A percentile compares a stretch with the other conserved stretches of the same genome.
Evolutionary conservation across 768 basidiomycete species (phyloP).

Genomic region (Tulasnella sp.): DNA sequence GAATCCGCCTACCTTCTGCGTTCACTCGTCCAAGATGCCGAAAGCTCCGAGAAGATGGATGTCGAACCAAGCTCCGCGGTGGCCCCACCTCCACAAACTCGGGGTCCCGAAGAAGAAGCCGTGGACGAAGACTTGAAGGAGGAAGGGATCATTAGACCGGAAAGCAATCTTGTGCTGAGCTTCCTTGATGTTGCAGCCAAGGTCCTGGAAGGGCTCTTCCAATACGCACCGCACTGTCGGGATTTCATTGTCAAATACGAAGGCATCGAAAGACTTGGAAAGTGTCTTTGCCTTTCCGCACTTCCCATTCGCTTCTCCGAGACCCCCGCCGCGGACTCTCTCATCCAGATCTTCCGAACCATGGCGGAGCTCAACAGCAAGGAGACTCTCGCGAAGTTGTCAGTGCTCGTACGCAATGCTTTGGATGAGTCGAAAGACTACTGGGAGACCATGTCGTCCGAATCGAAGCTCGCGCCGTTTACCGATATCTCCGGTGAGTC

Average conservation of each 20-base stretch:
- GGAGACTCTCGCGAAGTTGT: constrained; percentile 63
- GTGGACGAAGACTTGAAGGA: constrained; percentile 25
- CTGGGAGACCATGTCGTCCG: constrained; percentile 49
- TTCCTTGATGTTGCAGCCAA: constrained; percentile 32
- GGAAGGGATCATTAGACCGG: not conserved
- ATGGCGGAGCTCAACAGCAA: constrained; percentile 80
- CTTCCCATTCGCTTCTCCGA: constrained; percentile 83
- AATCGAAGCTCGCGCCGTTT: constrained; percentile 58
- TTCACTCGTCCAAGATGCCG: constrained; percentile 15
- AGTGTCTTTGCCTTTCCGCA: constrained; percentile 73
- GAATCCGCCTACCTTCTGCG: constrained; percentile 58
- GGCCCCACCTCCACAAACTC: constrained; percentile 13
- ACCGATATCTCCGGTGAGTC: constrained; percentile 47
- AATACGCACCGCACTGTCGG: constrained; percentile 79
- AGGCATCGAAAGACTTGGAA: constrained; percentile 64
- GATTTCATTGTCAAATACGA: constrained; percentile 76
- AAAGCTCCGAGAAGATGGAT: not conserved
- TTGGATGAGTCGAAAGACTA: constrained; percentile 61
- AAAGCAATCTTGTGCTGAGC: constrained; percentile 24
- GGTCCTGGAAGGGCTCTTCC: constrained; percentile 80
- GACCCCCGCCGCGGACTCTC: constrained; percentile 74
- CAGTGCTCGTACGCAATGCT: constrained; percentile 60
- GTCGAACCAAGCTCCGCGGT: not conserved
- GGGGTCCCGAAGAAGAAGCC: constrained; percentile 23
- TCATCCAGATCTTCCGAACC: constrained; percentile 81